Percentiles rank a stretch among this genome's conserved stretches.
phyloP scores from a whole-genome alignment of 2,329 filamentous ascomycete species.

The Trichoderma guizhouense region DNA sequence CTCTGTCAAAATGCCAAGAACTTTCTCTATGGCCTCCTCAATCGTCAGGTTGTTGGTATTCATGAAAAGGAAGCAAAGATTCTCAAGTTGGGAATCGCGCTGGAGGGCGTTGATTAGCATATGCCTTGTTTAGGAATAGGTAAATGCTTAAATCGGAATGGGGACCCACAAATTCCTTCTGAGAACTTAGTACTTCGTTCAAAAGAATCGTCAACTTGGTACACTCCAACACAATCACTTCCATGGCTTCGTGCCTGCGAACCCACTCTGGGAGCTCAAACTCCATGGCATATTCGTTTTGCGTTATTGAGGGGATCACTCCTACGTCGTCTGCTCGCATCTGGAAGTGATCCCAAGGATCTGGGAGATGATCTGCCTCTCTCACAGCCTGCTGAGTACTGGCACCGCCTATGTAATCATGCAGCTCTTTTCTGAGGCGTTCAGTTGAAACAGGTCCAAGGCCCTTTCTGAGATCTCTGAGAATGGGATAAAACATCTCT shows the following conservation, averaged over 20 bases:
- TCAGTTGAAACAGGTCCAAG: neutral
- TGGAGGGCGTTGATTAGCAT: too few species aligned
- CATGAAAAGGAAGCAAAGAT: neutral
- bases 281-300: constrained; percentile 1
- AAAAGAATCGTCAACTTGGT: constrained; percentile 9
- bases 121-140: too few species aligned
- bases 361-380: neutral
- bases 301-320: neutral
- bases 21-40: neutral
- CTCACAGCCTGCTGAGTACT: neutral
- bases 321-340: neutral
- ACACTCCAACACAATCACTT: constrained; percentile 8
- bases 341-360: constrained; percentile 6
- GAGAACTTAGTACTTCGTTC: neutral
- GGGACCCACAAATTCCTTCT: constrained; percentile 14
- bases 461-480: constrained; percentile 4
- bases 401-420: constrained; percentile 2
- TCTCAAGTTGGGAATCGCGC: neutral
- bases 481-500: constrained; percentile 3
- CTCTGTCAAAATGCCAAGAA: neutral
- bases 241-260: constrained; percentile 5
- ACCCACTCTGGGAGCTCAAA: constrained; percentile 15
- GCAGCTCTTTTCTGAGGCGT: neutral
- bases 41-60: neutral
- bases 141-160: neutral